These are phyloP conservation scores for Miscanthus lutarioriparius DNA, from an alignment of 176 grass and related monocot genomes.

Conservation along the genomic window DNA sequence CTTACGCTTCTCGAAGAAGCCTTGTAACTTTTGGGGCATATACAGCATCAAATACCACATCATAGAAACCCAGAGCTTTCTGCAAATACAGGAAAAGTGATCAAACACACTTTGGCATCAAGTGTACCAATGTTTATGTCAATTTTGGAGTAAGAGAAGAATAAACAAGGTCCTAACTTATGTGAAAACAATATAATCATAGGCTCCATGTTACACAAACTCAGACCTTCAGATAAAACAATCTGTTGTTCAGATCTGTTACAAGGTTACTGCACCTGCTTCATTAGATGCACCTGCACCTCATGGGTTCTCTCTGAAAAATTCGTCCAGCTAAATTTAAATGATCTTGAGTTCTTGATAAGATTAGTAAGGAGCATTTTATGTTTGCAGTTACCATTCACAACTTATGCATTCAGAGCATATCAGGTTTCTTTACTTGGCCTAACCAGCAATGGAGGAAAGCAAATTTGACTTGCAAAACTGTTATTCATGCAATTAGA, in stretches of 20 bases:
- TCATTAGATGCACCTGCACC: background rate
- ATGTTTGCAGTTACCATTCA: background rate
- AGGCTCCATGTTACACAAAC: background rate
- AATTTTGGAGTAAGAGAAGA: constrained; percentile 15
- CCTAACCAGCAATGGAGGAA: background rate
- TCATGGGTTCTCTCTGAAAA: background rate
- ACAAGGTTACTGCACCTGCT: background rate
- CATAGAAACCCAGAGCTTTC: constrained; percentile 78
- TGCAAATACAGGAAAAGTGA: constrained; percentile 40
- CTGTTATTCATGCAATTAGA: background rate
- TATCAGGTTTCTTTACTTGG: background rate
- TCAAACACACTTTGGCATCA: constrained; percentile 17
- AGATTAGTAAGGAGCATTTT: background rate
- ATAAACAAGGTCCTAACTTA: background rate
- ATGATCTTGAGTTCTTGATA: background rate
- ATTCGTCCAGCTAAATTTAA: background rate
- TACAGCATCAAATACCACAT: constrained; percentile 89
- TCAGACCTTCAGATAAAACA: background rate
- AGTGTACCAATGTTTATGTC: constrained; percentile 4
- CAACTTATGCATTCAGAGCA: background rate
- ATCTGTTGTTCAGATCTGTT: background rate
- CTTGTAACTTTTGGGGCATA: constrained; percentile 87
- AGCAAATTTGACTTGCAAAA: background rate
- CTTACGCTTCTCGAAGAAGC: constrained; percentile 88
- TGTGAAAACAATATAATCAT: background rate